Conservation (phyloP, 2,329 filamentous ascomycete species). For the Metarhizium sp. region DNA sequence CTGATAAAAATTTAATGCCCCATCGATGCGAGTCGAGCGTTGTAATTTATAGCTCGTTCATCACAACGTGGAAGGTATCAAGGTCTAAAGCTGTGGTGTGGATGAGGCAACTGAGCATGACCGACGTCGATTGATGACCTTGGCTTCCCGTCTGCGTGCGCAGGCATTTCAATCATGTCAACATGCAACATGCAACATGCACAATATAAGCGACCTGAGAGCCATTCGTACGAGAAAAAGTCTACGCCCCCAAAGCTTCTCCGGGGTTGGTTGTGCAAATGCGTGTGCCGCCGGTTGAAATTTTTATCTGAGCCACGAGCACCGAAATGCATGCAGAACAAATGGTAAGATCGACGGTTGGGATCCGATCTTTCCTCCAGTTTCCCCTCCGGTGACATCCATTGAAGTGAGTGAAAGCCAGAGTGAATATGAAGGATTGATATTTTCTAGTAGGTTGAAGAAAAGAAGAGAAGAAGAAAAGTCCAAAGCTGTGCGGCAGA, state of each 20-base stretch:
- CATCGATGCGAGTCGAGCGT: too few relatives aligned
- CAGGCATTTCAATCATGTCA: too few relatives aligned
- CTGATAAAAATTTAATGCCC: too few relatives aligned
- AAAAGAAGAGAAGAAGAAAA: slow-evolving; percentile 16
- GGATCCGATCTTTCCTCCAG: slow-evolving; percentile 52
- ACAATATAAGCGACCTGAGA: too few relatives aligned
- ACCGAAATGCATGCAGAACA: slow-evolving; percentile 27
- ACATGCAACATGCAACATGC: too few relatives aligned
- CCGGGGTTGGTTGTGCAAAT: not conserved
- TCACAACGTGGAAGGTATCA: too few relatives aligned
- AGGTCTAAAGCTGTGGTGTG: too few relatives aligned
- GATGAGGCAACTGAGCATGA: too few relatives aligned
- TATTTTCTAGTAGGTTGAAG: slow-evolving; percentile 34
- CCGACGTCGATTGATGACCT: too few relatives aligned
- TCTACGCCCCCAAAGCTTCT: too few relatives aligned
- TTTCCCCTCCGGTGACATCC: slow-evolving; percentile 59
- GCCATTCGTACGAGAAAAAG: not conserved
- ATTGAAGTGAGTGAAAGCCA: slow-evolving; percentile 42
- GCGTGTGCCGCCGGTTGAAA: slow-evolving; percentile 24
- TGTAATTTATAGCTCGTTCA: too few relatives aligned
- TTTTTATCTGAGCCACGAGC: slow-evolving; percentile 27
- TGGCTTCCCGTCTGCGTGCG: too few relatives aligned
- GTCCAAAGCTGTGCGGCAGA: not conserved
- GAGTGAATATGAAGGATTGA: slow-evolving; percentile 60
- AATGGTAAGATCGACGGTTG: slow-evolving; percentile 39